phyloP scores from a whole-genome alignment of 257 asterid genomes.

The Orobanche coerulescens region DNA sequence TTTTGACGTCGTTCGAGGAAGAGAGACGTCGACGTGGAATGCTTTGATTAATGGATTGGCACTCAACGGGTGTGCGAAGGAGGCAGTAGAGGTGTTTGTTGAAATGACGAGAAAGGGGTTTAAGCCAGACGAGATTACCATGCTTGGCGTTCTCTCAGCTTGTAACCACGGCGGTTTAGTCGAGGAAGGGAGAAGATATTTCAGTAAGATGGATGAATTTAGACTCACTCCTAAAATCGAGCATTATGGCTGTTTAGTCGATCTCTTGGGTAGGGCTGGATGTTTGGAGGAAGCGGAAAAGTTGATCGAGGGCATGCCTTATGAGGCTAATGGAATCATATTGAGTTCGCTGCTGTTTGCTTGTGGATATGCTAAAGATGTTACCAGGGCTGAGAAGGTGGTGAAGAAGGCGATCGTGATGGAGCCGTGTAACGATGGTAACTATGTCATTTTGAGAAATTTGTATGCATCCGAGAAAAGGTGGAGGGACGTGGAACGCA shows the following conservation, averaged over 20 bases:
- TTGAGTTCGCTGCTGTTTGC: constrained; percentile 79
- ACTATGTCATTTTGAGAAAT: constrained; percentile 73
- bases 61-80: constrained; percentile 65
- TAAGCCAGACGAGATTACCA: constrained; percentile 55
- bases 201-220: constrained; percentile 48
- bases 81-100: constrained; percentile 55
- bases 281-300: constrained; percentile 74
- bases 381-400: constrained; percentile 67
- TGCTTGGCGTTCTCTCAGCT: constrained; percentile 86
- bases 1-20: constrained; percentile 38
- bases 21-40: constrained; percentile 69
- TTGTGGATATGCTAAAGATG: constrained; percentile 73
- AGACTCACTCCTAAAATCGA: constrained; percentile 46
- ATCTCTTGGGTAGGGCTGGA: constrained; percentile 86
- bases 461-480: constrained; percentile 81
- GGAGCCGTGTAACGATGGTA: constrained; percentile 84
- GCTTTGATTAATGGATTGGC: constrained; percentile 92
- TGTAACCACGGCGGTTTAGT: constrained; percentile 93
- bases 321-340: constrained; percentile 78
- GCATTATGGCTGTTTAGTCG: constrained; percentile 85
- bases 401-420: constrained; percentile 46
- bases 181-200: constrained; percentile 80
- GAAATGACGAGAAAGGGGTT: constrained; percentile 52
- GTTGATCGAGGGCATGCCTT: constrained; percentile 72
- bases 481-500: constrained; percentile 75